Evolutionary conservation across 1,139 yeast genomes (phyloP).

Genomic region (Kurtzmaniella quercitrusa): DNA sequence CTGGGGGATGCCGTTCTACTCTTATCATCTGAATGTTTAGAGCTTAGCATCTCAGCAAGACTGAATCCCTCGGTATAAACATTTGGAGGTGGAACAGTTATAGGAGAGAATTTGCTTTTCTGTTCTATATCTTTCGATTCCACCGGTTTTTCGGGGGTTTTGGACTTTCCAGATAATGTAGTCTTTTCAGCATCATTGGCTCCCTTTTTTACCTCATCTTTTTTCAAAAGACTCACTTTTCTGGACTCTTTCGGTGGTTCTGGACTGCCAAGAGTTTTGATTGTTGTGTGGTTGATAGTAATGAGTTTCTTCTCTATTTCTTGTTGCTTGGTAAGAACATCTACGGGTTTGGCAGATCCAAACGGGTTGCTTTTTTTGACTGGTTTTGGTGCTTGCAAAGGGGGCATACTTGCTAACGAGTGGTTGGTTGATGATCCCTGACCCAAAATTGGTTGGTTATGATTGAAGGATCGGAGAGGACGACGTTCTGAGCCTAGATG

Average conservation of each 20-base stretch:
- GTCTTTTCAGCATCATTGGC: slow-evolving; percentile 12
- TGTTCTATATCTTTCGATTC: background rate
- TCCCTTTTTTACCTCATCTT: slow-evolving; percentile 8
- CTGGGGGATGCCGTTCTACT: slow-evolving; percentile 17
- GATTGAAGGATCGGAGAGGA: background rate
- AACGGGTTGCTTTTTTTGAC: slow-evolving; percentile 35
- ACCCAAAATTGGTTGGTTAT: background rate
- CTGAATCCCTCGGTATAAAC: slow-evolving; percentile 22
- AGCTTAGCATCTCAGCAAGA: slow-evolving; percentile 36
- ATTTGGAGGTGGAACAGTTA: slow-evolving; percentile 11
- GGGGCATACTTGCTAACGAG: slow-evolving; percentile 4
- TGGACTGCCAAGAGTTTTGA: slow-evolving; percentile 43
- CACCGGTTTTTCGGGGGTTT: slow-evolving; percentile 1
- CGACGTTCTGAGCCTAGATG: background rate
- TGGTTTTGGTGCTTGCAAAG: slow-evolving; percentile 3
- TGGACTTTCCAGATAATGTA: slow-evolving; percentile 6
- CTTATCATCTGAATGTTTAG: slow-evolving; percentile 16
- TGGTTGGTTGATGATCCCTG: background rate
- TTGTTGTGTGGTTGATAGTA: slow-evolving; percentile 54
- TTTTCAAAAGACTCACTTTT: slow-evolving; percentile 12
- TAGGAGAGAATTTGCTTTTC: slow-evolving; percentile 10
- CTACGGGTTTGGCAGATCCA: slow-evolving; percentile 46
- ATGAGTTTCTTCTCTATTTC: slow-evolving; percentile 45
- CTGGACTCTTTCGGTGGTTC: slow-evolving; percentile 9
- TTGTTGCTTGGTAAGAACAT: slow-evolving; percentile 35